Conservation (phyloP, 345 rosid species). For the Aquilaria sinensis region DNA sequence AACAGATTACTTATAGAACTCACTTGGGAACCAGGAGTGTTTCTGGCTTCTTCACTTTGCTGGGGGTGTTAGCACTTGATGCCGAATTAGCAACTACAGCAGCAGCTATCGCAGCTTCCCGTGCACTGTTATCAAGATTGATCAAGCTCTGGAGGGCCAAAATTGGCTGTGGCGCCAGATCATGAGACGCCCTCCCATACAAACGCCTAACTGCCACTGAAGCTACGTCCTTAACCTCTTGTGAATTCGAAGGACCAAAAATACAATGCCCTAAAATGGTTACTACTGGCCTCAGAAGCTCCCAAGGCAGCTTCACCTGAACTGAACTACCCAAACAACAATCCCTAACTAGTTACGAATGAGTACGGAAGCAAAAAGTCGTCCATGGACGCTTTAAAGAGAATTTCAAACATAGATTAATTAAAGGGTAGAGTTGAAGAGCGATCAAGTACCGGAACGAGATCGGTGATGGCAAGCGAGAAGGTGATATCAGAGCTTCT, state of each 20-base stretch:
- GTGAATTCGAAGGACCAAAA: slow-evolving; percentile 68
- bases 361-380: no score
- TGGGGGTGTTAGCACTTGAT: slow-evolving; percentile 76
- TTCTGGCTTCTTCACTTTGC: slow-evolving; percentile 81
- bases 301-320: slow-evolving; percentile 57
- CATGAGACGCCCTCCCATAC: slow-evolving; percentile 94
- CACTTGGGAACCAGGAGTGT: slow-evolving; percentile 80
- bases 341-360: no score
- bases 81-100: slow-evolving; percentile 25
- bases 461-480: no score
- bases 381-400: no score
- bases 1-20: slow-evolving; percentile 16
- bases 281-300: slow-evolving; percentile 71
- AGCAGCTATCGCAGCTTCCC: slow-evolving; percentile 41
- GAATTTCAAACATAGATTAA: no score
- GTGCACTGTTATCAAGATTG: slow-evolving; percentile 70
- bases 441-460: no score
- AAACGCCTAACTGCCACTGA: slow-evolving; percentile 66
- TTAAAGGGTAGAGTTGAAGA: no score
- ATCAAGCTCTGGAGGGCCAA: slow-evolving; percentile 76
- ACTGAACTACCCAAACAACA: no score
- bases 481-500: no score
- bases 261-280: slow-evolving; percentile 82
- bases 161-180: slow-evolving; percentile 84
- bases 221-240: slow-evolving; percentile 73